Evolutionary conservation across 73 alveolate genomes (phyloP).

Genomic region (Symbiodinium pilosum): DNA sequence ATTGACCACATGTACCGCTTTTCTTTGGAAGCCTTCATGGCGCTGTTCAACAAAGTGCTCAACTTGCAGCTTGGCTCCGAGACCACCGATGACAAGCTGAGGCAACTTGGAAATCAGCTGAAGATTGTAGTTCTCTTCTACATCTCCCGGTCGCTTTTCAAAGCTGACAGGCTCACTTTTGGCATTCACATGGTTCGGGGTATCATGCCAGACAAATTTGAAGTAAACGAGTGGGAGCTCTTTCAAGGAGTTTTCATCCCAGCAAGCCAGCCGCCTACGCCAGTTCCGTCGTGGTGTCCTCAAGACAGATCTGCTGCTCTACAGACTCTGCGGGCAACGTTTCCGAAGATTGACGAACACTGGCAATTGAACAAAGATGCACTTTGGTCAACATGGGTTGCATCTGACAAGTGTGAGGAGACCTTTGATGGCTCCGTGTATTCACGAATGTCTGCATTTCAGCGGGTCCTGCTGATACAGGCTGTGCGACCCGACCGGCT

Average conservation of each 20-base stretch:
- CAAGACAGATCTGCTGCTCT: slow-evolving; percentile 37
- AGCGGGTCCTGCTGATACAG: slow-evolving; percentile 98
- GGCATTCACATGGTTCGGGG: slow-evolving; percentile 99
- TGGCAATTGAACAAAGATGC: slow-evolving; percentile 89
- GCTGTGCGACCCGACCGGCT: slow-evolving; percentile 99
- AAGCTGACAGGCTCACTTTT: slow-evolving; percentile 99
- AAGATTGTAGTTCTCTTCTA: slow-evolving; percentile 94
- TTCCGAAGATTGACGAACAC: slow-evolving; percentile 67
- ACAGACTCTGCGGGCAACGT: slow-evolving; percentile 77
- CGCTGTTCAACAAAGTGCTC: slow-evolving; percentile 97
- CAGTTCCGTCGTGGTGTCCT: slow-evolving; percentile 86
- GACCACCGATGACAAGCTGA: slow-evolving; percentile 47
- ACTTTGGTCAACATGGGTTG: slow-evolving; percentile 84
- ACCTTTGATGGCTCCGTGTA: slow-evolving; percentile 97
- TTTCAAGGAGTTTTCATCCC: slow-evolving; percentile 96
- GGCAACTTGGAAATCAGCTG: slow-evolving; percentile 74
- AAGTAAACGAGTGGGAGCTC: slow-evolving; percentile 99
- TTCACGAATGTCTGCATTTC: slow-evolving; percentile 98
- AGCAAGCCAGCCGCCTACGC: slow-evolving; percentile 65
- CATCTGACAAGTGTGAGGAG: slow-evolving; percentile 94
- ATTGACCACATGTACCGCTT: slow-evolving; percentile 99
- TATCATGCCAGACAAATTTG: slow-evolving; percentile 97
- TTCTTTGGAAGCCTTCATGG: slow-evolving; percentile 99
- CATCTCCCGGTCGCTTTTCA: slow-evolving; percentile 98
- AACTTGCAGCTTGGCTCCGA: slow-evolving; percentile 58